phyloP scores from a whole-genome alignment of 495 filamentous ascomycete species.

The Lophium mytilinum region DNA sequence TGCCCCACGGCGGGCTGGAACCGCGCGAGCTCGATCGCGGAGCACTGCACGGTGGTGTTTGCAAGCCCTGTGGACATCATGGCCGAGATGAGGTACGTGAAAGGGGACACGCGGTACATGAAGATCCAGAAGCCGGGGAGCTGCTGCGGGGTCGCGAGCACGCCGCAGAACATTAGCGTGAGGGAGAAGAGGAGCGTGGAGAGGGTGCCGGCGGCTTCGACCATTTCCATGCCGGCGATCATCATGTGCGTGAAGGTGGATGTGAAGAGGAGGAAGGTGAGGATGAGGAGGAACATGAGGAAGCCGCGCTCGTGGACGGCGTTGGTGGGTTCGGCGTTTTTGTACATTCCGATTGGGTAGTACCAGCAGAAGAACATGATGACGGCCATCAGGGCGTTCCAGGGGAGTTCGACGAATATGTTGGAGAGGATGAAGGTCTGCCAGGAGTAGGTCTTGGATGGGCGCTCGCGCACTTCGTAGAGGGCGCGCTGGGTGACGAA shows the following conservation, averaged over 20 bases:
- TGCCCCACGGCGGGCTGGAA: constrained; percentile 46
- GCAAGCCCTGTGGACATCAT: constrained; percentile 56
- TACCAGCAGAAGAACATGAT: constrained; percentile 71
- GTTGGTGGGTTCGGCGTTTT: constrained; percentile 54
- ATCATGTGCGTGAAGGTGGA: constrained; percentile 52
- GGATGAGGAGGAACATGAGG: constrained; percentile 55
- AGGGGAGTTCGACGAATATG: constrained; percentile 30
- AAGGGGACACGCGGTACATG: constrained; percentile 72
- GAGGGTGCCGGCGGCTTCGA: constrained; percentile 58
- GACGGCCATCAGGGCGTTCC: constrained; percentile 46
- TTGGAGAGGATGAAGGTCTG: constrained; percentile 50
- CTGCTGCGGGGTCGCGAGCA: constrained; percentile 56
- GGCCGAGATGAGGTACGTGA: constrained; percentile 60
- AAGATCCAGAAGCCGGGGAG: constrained; percentile 77
- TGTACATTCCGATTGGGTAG: constrained; percentile 70
- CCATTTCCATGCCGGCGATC: constrained; percentile 58
- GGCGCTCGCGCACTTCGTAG: constrained; percentile 80
- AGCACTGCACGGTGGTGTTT: constrained; percentile 51
- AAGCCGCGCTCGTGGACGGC: constrained; percentile 51
- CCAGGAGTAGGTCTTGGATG: constrained; percentile 77
- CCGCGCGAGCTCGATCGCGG: constrained; percentile 49
- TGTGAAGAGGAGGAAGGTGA: constrained; percentile 43
- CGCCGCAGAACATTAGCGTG: constrained; percentile 49
- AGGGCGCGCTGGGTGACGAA: constrained; percentile 69
- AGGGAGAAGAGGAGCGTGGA: constrained; percentile 60